Evolutionary conservation across 1,139 yeast genomes (phyloP).

Genomic region (Scheffersomyces titani): DNA sequence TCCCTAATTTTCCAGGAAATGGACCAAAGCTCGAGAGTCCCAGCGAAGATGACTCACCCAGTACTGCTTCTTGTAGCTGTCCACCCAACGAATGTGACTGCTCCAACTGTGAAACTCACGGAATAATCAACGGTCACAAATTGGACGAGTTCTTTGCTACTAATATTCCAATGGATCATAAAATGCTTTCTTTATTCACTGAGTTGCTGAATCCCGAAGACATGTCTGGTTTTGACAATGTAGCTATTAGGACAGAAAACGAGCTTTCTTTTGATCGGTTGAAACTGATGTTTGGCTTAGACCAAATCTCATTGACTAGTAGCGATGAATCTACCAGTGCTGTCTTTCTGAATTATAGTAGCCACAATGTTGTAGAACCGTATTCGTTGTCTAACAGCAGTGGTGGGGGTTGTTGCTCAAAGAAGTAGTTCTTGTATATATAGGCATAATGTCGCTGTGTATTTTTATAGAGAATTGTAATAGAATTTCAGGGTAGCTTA

Average conservation of each 20-base stretch:
- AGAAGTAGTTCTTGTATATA: not conserved
- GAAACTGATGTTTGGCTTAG: not conserved
- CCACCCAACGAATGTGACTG: slow-evolving; percentile 50
- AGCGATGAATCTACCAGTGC: not conserved
- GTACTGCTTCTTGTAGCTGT: slow-evolving; percentile 39
- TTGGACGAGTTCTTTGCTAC: slow-evolving; percentile 33
- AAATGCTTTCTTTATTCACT: not conserved
- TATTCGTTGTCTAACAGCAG: not conserved
- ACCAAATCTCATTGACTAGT: not conserved
- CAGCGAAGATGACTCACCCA: slow-evolving; percentile 15
- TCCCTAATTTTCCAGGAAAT: slow-evolving; percentile 1
- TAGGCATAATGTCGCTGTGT: not conserved
- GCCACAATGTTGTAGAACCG: not conserved
- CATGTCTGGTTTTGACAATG: not conserved
- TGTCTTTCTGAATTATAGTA: not conserved
- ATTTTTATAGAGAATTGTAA: not conserved
- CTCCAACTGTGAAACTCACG: slow-evolving; percentile 55
- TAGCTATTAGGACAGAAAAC: not conserved
- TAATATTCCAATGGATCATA: not conserved
- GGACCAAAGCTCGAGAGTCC: slow-evolving; percentile 4
- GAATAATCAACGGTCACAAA: slow-evolving; percentile 51
- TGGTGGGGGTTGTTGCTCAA: not conserved
- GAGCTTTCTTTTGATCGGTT: not conserved
- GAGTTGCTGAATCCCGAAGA: not conserved
- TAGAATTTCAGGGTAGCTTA: not conserved